Evolutionary conservation across 2,329 filamentous ascomycete species (phyloP), one percentile per base, ranked within the genome.

Genomic region (Scopulariopsis brevicaulis): DNA sequence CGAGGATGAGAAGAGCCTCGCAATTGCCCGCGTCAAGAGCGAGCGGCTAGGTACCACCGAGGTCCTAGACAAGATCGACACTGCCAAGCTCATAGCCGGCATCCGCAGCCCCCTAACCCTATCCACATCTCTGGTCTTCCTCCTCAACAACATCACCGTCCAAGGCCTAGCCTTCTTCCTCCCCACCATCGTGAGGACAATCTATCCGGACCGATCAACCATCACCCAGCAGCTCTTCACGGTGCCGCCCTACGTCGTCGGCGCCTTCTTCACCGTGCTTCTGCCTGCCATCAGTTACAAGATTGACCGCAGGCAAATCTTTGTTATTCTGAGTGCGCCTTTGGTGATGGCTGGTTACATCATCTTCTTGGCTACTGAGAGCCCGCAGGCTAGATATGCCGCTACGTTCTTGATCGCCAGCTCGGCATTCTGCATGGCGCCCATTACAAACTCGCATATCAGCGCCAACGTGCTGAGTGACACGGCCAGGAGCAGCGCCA

Each of bases 101-200:
- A 80, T 86, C 57, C 73, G 82, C 68, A 80, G 74, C 62, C 84
- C 84, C 0, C 74, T 84, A 22, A 81, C 80, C 0, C 61, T 86
- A 0, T 68, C 69, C 3, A 83, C 78, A 0, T 69, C 80, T 0
- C 72, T 81, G 60, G 80, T 85, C 64, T 85, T 86, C 71, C 71
- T 85, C 7, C 75, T 86, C 59, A 73, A 84, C 73, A 86, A 86
- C 68, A 78, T 87, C 64, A 86, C 84, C 0, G 84, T 86, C 5
- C 82, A 86, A 64, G 83, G 83, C 6, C 73, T 87, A 1, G 82
- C 80, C 20, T 86, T 87, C 73, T 87, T 87, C 68, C 72, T 77
- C 0, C 84, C 84, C 0, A 86, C 83, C 0, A 87, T 87, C 57
- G 82, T 87, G 58, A 70, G 69, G 35, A 84, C 79, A 1, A 86